Base-by-base conservation (phyloP, 345 rosid species). In the Eucalyptus marginata region DNA sequence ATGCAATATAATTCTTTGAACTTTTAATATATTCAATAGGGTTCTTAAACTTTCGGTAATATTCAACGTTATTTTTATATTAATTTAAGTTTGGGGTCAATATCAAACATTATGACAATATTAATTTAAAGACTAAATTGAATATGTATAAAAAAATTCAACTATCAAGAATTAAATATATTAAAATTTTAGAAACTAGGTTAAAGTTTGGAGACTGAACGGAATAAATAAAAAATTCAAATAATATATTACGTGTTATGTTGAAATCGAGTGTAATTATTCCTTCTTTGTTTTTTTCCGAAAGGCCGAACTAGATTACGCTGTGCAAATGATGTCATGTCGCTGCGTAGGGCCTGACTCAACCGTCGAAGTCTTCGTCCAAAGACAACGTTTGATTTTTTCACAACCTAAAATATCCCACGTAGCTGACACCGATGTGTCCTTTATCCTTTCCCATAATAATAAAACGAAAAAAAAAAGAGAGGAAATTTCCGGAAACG, bases 11-110 rank as follows among this genome's bases (percentile, higher is more conserved):
- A 25, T 56, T 24, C 14, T 24, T 3, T 9, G 0, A 56, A 52
- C 5, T 56, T 56, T 56, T 24, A 56, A 56, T 24, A 0, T 24
- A 56, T 56, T 56, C 3, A 2, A 2, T 56, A 9, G 4, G 6
- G 0, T 24, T 0, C 0, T 56, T 56, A 0, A 56, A 56, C 1
- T 24, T 56, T 10, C 0, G 0, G 0, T 24, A 24, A 62, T 62
- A 5, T 12, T 29, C 8, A 62, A 6, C 7, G 3, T 13, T 29
- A 0, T 12, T 6, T 2, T 62, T 62, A 0, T 13, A 62, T 29
- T 27, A 62, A 62, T 62, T 3, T 29, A 27, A 12, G 16, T 29
- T 62, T 0, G 0, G 2, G 17, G 31, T 12, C 2, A 59, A 27
- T 27, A 56, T 56, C 1, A 7, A 56, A 56, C 1, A 52, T 52